phyloP scores from a whole-genome alignment of 331 rosid genomes.

The Erythrophleum ivorense region DNA sequence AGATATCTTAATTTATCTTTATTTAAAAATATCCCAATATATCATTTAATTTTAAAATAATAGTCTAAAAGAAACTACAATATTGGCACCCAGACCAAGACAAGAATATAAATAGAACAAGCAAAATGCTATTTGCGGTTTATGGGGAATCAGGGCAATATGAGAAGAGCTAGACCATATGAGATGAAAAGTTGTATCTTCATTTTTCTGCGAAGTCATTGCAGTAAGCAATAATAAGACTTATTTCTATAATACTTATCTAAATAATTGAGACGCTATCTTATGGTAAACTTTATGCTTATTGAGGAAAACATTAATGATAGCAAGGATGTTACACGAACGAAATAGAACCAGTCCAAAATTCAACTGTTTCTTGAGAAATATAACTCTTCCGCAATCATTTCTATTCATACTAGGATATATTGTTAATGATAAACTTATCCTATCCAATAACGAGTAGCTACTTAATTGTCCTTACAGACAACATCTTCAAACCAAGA shows the following conservation, averaged over 20 bases:
- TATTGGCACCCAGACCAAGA: neutral
- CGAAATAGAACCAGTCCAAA: slow-evolving; percentile 15
- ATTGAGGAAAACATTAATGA: slow-evolving; percentile 1
- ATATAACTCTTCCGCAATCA: slow-evolving; percentile 21
- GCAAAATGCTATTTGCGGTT: neutral
- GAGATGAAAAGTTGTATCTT: neutral
- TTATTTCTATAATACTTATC: slow-evolving; percentile 1
- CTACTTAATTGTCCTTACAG: slow-evolving; percentile 51
- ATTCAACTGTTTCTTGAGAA: slow-evolving; percentile 1
- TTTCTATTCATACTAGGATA: slow-evolving; percentile 33
- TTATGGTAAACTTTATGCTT: slow-evolving; percentile 1
- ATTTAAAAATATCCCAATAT: no score
- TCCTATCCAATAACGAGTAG: slow-evolving; percentile 37
- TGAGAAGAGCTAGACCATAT: neutral
- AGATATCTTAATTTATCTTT: no score
- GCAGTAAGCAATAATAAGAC: neutral
- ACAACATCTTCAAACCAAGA: slow-evolving; percentile 30
- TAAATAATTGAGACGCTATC: neutral
- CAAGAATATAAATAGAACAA: neutral
- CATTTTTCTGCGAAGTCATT: neutral
- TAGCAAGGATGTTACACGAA: slow-evolving; percentile 19
- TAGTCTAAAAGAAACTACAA: no score
- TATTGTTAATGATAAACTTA: slow-evolving; percentile 28
- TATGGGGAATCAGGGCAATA: neutral
- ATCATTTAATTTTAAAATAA: no score